Evolutionary conservation across 2,329 filamentous ascomycete genomes (phyloP).

Genomic region (Fusarium austroafricanum): DNA sequence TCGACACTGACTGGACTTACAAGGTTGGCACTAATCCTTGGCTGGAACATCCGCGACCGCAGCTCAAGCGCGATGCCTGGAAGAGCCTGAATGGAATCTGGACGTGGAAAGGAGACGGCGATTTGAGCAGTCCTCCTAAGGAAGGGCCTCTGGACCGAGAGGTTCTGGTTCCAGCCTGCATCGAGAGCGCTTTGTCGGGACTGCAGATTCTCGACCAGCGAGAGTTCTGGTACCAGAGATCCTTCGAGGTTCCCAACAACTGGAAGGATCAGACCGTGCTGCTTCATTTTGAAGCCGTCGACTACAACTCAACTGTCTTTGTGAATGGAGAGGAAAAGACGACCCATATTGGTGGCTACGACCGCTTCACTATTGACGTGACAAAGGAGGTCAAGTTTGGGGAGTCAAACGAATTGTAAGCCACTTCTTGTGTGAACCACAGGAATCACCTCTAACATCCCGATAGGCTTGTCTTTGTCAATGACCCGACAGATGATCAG

Average conservation of each 20-base stretch:
- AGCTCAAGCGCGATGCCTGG: conserved; percentile 65
- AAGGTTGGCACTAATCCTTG: conserved; percentile 65
- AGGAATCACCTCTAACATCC: neutral
- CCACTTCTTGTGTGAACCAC: accelerated
- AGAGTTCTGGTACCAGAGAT: conserved; percentile 61
- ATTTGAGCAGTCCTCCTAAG: conserved; percentile 11
- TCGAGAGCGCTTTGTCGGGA: conserved; percentile 62
- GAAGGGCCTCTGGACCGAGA: conserved; percentile 45
- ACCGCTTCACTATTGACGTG: conserved; percentile 26
- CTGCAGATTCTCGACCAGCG: conserved; percentile 57
- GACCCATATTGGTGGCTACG: conserved; percentile 30
- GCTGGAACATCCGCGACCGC: conserved; percentile 69
- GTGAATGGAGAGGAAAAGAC: conserved; percentile 24
- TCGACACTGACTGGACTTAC: conserved; percentile 65
- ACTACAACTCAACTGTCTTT: conserved; percentile 32
- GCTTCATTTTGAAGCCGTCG: conserved; percentile 33
- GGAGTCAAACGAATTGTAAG: conserved; percentile 24
- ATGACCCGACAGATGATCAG: conserved; percentile 72
- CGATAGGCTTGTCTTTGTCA: conserved; percentile 62
- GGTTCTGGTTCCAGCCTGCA: conserved; percentile 57
- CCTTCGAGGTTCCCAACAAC: conserved; percentile 10
- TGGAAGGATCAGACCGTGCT: conserved; percentile 13
- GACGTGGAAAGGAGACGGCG: conserved; percentile 58
- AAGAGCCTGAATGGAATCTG: conserved; percentile 69
- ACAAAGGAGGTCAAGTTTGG: conserved; percentile 19